A percentile compares a stretch with the other conserved stretches of the same genome.
These are phyloP conservation scores for Macrolepiota albuminosa DNA, from an alignment of 768 basidiomycete genomes.

Conservation along the genomic window DNA sequence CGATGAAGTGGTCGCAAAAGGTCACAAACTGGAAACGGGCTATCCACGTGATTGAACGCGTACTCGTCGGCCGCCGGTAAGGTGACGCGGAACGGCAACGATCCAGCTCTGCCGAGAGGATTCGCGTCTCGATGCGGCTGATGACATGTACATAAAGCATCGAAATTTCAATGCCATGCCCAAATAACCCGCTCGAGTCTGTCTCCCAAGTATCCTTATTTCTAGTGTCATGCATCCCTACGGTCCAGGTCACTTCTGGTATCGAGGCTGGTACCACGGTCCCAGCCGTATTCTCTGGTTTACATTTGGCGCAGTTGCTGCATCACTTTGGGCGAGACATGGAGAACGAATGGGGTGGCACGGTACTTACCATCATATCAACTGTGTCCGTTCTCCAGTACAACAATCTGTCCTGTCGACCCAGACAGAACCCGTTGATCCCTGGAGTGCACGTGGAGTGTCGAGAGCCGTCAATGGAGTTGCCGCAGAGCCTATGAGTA, in stretches of 20 bases:
- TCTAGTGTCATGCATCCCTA: conserved; percentile 13
- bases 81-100: neutral
- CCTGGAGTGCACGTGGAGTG: conserved; percentile 19
- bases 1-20: too few species aligned
- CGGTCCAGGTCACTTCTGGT: conserved; percentile 6
- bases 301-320: conserved; percentile 48
- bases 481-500: conserved; percentile 17
- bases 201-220: neutral
- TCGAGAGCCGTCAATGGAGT: conserved; percentile 26
- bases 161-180: neutral
- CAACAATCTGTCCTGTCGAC: conserved; percentile 11
- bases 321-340: conserved; percentile 36
- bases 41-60: neutral
- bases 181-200: neutral
- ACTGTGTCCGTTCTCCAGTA: conserved; percentile 26
- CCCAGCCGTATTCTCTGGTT: conserved; percentile 71
- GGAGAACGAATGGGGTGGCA: conserved; percentile 26
- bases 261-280: conserved; percentile 18
- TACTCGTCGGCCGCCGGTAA: neutral
- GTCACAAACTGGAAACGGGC: too few species aligned
- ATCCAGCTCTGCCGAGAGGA: neutral
- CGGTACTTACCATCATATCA: conserved; percentile 15
- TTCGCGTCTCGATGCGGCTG: neutral
- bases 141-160: neutral
- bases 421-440: conserved; percentile 3